Conservation (phyloP, 352 stramenopile species). For the Phytophthora tubulina region DNA sequence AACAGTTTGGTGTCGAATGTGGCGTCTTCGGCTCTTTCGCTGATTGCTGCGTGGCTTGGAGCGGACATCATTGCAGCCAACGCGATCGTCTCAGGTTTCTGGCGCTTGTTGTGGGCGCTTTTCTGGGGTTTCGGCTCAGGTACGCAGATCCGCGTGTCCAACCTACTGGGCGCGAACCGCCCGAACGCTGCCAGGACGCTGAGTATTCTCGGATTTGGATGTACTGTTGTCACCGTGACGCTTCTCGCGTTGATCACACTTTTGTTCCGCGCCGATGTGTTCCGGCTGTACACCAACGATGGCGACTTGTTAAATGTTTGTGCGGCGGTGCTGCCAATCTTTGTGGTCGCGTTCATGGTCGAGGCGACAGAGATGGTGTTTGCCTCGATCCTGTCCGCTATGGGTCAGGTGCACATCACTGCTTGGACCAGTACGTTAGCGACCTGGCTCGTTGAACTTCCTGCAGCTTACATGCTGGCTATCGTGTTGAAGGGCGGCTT, state of each 20-base stretch:
- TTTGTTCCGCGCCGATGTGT: slow-evolving; percentile 35
- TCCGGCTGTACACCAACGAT: slow-evolving; percentile 42
- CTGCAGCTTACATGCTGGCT: slow-evolving; percentile 33
- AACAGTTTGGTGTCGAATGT: slow-evolving; percentile 41
- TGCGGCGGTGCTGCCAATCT: slow-evolving; percentile 34
- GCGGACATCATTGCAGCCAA: slow-evolving; percentile 40
- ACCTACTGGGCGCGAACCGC: slow-evolving; percentile 38
- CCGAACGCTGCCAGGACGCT: slow-evolving; percentile 37
- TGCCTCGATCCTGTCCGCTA: slow-evolving; percentile 37
- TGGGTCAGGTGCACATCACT: slow-evolving; percentile 40
- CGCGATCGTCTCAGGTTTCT: slow-evolving; percentile 40
- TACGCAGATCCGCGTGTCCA: slow-evolving; percentile 41
- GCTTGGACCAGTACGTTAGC: slow-evolving; percentile 39
- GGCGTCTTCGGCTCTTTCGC: slow-evolving; percentile 33
- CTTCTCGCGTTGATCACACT: slow-evolving; percentile 32
- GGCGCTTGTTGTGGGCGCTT: slow-evolving; percentile 41
- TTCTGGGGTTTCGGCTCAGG: slow-evolving; percentile 41
- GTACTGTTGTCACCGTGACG: slow-evolving; percentile 37
- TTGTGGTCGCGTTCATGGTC: slow-evolving; percentile 42
- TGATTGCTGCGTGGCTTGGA: slow-evolving; percentile 34
- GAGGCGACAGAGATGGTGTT: slow-evolving; percentile 45
- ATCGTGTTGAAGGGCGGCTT: slow-evolving; percentile 37
- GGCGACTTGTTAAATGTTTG: slow-evolving; percentile 36
- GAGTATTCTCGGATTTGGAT: slow-evolving; percentile 36
- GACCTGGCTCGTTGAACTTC: slow-evolving; percentile 38